These are phyloP conservation scores for Ophiocordyceps australis DNA, from an alignment of 2,329 filamentous ascomycete genomes.

Conservation along the genomic window DNA sequence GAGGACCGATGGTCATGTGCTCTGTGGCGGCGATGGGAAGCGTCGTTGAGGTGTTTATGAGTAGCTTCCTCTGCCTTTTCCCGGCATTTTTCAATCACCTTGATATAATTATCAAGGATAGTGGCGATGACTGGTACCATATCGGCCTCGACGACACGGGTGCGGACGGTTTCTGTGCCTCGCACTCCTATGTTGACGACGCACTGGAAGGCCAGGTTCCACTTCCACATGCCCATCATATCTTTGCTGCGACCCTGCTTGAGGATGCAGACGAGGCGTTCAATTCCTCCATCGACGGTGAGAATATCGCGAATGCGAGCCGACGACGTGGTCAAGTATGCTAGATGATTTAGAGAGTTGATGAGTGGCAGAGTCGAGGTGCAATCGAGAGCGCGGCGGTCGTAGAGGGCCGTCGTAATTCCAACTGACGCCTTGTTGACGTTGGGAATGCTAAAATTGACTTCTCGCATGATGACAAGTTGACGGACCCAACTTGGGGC, in stretches of 20 bases:
- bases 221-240: slow-evolving; percentile 99
- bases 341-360: slow-evolving; percentile 97
- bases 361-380: slow-evolving; percentile 94
- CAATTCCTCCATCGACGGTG: slow-evolving; percentile 95
- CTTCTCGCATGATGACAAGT: slow-evolving; percentile 94
- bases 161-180: slow-evolving; percentile 85
- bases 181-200: slow-evolving; percentile 97
- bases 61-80: slow-evolving; percentile 76
- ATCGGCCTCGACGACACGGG: slow-evolving; percentile 90
- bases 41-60: slow-evolving; percentile 41
- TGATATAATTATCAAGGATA: slow-evolving; percentile 95
- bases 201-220: slow-evolving; percentile 97
- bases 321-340: slow-evolving; percentile 94
- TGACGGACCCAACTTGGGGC: no score
- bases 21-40: slow-evolving; percentile 28
- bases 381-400: slow-evolving; percentile 92
- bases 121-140: slow-evolving; percentile 99
- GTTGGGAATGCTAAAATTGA: slow-evolving; percentile 98
- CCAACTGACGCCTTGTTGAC: slow-evolving; percentile 98
- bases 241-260: slow-evolving; percentile 95
- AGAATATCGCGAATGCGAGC: slow-evolving; percentile 94
- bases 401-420: slow-evolving; percentile 96
- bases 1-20: slow-evolving; percentile 28
- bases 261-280: slow-evolving; percentile 89
- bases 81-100: slow-evolving; percentile 81